A percentile compares a stretch with the other conserved stretches of the same genome.
phyloP scores from a whole-genome alignment of 805 yeast genomes.

The Candida caryicola region DNA sequence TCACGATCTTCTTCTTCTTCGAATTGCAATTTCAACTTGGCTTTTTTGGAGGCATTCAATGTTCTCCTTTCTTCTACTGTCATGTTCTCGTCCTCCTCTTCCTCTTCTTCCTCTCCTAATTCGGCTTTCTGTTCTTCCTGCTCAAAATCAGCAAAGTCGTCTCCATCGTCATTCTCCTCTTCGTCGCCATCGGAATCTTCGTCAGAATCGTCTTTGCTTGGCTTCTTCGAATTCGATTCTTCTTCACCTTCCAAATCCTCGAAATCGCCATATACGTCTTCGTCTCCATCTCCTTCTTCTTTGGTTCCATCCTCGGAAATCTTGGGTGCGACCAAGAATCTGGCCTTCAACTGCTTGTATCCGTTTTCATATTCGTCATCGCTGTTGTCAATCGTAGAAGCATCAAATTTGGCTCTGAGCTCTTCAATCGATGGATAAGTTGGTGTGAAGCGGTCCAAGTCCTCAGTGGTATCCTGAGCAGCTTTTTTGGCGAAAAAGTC shows the following conservation, averaged over 20 bases:
- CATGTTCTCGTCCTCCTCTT: conserved; percentile 39
- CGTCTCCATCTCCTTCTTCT: conserved; percentile 32
- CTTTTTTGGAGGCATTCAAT: conserved; percentile 84
- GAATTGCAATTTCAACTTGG: conserved; percentile 81
- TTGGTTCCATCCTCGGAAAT: conserved; percentile 25
- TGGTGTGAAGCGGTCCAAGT: conserved; percentile 39
- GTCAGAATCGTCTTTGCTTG: conserved; percentile 27
- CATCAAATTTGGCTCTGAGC: conserved; percentile 46
- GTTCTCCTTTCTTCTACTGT: conserved; percentile 75
- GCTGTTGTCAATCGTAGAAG: conserved; percentile 21
- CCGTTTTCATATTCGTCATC: conserved; percentile 43
- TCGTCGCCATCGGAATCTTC: conserved; percentile 34
- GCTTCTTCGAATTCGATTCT: conserved; percentile 10
- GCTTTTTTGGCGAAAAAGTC: conserved; percentile 56
- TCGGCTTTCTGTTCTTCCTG: conserved; percentile 45
- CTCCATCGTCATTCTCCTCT: conserved; percentile 17
- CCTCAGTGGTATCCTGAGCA: conserved; percentile 21
- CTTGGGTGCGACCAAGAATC: conserved; percentile 57
- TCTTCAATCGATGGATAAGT: conserved; percentile 39
- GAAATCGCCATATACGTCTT: conserved; percentile 37
- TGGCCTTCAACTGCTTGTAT: conserved; percentile 38
- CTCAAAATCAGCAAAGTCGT: conserved; percentile 56
- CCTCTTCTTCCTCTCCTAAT: conserved; percentile 40
- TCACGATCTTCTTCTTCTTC: conserved; percentile 71
- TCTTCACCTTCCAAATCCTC: conserved; percentile 36